Evolutionary conservation across 179 eudicot species (phyloP), one percentile per base, ranked within the genome.

Genomic region (Silene noctiflora): DNA sequence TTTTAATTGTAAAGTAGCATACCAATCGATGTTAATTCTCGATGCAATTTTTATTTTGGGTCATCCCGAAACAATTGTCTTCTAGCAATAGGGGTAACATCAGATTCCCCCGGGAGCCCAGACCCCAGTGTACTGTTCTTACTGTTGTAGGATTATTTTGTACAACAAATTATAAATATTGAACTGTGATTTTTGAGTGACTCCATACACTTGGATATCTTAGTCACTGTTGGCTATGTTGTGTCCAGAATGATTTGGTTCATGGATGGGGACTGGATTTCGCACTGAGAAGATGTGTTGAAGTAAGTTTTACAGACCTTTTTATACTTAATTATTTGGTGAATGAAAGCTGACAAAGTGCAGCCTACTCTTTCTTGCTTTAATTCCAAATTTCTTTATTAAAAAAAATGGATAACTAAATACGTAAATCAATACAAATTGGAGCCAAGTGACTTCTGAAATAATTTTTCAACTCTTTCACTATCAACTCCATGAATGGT

Each of bases 181-280:
- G 61, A 70, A 48, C 19, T 70, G 21, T 67, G 22, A 69, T n/a
- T 8, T 25, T 69, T 55, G 25, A 29, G 42, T 53, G 17, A 58
- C 39, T 21, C 55, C 25, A 51, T 73, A 27, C 39, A 77, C 56
- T 63, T 64, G 17, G 22, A 29, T 70, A 35, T 39, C 71, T 70
- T 25, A 53, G 44, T n/a, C 8, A 71, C 53, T 33, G 20, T 20
- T 2, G 69, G 69, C 35, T 59, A 19, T 81, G 48, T 14, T 69
- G 4, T 27, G 72, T 87, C 79, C 83, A 93, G 97, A 91, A 91
- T 90, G 98, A 94, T 86, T 85, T 94, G 89, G 94, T 94, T 44
- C 98, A 94, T 83, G 98, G 98, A 58, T 94, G 98, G 98, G 98
- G 98, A 78, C 83, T 94, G 76, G 98, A 94, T 84, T 94, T 94